Conservation (phyloP, 2,329 filamentous ascomycete genomes). For the Scleromitrula shiraiana region DNA sequence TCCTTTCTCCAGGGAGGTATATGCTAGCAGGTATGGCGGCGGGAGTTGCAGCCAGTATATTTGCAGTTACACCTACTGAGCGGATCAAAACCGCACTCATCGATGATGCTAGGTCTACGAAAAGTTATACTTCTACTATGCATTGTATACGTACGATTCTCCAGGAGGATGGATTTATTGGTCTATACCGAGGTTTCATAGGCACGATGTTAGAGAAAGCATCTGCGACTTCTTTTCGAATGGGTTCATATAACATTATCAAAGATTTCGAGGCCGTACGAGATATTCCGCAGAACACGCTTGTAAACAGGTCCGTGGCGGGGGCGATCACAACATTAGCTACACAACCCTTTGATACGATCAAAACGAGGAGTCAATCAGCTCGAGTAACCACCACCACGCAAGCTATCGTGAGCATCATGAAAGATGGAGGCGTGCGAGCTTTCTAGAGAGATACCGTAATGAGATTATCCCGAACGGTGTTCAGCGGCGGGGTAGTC, state of each 20-base stretch:
- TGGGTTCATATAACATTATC: conserved; percentile 37
- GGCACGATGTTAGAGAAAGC: conserved; percentile 42
- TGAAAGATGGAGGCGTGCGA: conserved; percentile 47
- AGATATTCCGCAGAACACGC: conserved; percentile 32
- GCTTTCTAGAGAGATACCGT: conserved; percentile 62
- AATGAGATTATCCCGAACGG: conserved; percentile 56
- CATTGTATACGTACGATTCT: conserved; percentile 32
- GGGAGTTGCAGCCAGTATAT: conserved; percentile 51
- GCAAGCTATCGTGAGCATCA: conserved; percentile 47
- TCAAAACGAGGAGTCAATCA: conserved; percentile 56
- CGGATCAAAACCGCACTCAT: conserved; percentile 58
- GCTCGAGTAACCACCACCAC: conserved; percentile 47
- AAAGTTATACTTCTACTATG: conserved; percentile 26
- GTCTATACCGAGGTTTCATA: conserved; percentile 37
- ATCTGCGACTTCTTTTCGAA: conserved; percentile 37
- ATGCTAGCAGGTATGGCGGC: conserved; percentile 58
- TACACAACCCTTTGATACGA: conserved; percentile 54
- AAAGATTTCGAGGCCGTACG: conserved; percentile 38
- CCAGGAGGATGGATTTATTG: conserved; percentile 34
- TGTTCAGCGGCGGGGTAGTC: conserved; percentile 51
- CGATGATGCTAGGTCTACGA: conserved; percentile 19
- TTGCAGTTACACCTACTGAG: conserved; percentile 61
- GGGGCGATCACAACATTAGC: conserved; percentile 52
- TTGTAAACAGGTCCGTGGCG: conserved; percentile 50
- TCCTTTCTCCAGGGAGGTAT: conserved; percentile 45